phyloP scores from a whole-genome alignment of 2,329 filamentous ascomycete genomes.

The Gremmenia infestans region DNA sequence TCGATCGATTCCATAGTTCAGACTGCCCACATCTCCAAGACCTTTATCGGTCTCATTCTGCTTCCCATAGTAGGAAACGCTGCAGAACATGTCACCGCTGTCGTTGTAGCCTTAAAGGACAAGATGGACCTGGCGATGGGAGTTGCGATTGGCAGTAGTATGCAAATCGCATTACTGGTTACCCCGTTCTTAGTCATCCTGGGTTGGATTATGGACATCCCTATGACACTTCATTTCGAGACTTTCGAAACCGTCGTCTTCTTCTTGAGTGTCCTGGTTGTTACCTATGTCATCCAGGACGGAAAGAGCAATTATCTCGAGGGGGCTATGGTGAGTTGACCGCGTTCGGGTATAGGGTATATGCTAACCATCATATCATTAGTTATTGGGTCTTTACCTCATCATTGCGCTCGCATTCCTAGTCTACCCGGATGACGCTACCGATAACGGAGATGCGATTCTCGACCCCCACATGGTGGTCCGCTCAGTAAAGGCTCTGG shows the following conservation, averaged over 20 bases:
- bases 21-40: slow-evolving; percentile 68
- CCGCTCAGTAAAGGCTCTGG: neutral
- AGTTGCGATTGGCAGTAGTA: slow-evolving; percentile 75
- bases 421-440: slow-evolving; percentile 51
- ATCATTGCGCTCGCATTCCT: slow-evolving; percentile 57
- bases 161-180: slow-evolving; percentile 78
- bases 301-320: slow-evolving; percentile 82
- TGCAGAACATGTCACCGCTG: slow-evolving; percentile 75
- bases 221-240: slow-evolving; percentile 76
- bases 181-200: slow-evolving; percentile 76
- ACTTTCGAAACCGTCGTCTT: slow-evolving; percentile 76
- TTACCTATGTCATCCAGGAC: slow-evolving; percentile 73
- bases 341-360: neutral
- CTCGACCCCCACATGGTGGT: neutral
- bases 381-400: slow-evolving; percentile 49
- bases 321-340: slow-evolving; percentile 55
- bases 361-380: slow-evolving; percentile 32
- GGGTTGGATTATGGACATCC: slow-evolving; percentile 66
- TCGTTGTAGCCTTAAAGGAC: slow-evolving; percentile 71
- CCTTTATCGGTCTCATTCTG: slow-evolving; percentile 74
- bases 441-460: neutral
- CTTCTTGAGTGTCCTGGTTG: slow-evolving; percentile 68
- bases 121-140: slow-evolving; percentile 75
- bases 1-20: slow-evolving; percentile 70
- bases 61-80: slow-evolving; percentile 78